Evolutionary conservation across 2,329 filamentous ascomycete species (phyloP), one percentile per base, ranked within the genome.

Genomic region (Aspergillus brunneoviolaceus): DNA sequence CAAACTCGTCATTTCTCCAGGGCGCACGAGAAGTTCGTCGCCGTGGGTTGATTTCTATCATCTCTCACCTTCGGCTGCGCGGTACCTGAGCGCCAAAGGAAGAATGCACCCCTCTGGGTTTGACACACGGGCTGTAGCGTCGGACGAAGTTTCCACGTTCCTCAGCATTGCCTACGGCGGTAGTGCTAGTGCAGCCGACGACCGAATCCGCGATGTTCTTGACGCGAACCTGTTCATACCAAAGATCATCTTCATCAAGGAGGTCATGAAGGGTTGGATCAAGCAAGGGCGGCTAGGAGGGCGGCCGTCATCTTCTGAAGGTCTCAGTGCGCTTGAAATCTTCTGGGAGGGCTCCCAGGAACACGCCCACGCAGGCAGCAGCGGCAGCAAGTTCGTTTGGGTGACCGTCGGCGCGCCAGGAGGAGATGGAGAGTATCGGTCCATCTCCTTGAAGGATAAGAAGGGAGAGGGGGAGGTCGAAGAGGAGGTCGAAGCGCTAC

Each of bases 351-450:
- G 77, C 47, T 70, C 68, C 42, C 78, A 75, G 67, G 78, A 74
- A 67, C 78, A 68, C 42, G 74, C 66, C 51, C 75, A 69, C 53
- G 66, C 66, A 61, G 75, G 77, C 58, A 81, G 70, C 19, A 81
- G 84, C 29, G 73, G 70, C 74, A 80, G 70, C 4, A 82, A 82
- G 67, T 79, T 82, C 49, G 80, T 79, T 58, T 84, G 83, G 80
- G 80, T 81, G 25, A 81, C 79, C 0, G 79, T 82, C 16, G 80
- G 80, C 7, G 77, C 79, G 21, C 77, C 76, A 23, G 79, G 79
- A 57, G 80, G 79, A 25, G 80, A 82, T 70, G 75, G 72, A 2
- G 72, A 77, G 27, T 79, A 79, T 62, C 70, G 73, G n/a, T 76
- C 75, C 2, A 63, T 77, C 19, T 69, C 72, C 23, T 58, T 77